Conservation (phyloP, 225 moss, liverwort and hornwort species). For the Ulota crispa region DNA sequence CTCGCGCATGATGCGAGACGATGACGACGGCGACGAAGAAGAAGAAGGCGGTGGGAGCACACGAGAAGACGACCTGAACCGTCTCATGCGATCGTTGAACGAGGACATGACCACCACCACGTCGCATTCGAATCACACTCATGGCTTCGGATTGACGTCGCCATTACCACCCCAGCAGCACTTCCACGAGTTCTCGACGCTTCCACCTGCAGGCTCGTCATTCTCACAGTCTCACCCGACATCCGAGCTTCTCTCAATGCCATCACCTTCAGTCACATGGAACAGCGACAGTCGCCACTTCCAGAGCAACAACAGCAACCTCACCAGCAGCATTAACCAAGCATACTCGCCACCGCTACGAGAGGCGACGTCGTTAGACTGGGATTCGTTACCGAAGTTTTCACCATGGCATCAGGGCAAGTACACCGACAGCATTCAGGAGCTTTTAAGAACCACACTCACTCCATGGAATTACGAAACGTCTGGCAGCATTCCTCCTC, state of each 20-base stretch:
- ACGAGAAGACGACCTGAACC: conserved; percentile 32
- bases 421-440: conserved; percentile 34
- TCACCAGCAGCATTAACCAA: background rate
- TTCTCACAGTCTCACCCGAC: conserved; percentile 17
- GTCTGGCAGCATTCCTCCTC: background rate
- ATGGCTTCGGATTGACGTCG: conserved; percentile 4
- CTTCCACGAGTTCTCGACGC: conserved; percentile 12
- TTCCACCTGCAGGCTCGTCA: background rate
- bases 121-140: background rate
- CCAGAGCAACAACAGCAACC: background rate
- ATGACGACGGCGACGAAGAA: conserved; percentile 5
- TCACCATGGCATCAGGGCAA: conserved; percentile 31
- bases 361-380: conserved; percentile 22
- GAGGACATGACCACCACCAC: conserved; percentile 33
- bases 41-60: conserved; percentile 1
- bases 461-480: conserved; percentile 9
- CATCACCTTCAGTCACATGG: conserved; percentile 25
- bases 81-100: conserved; percentile 43
- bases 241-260: conserved; percentile 33
- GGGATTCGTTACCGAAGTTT: conserved; percentile 26
- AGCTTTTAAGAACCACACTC: conserved; percentile 18
- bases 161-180: background rate
- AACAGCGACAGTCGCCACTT: conserved; percentile 5
- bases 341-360: conserved; percentile 7
- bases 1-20: conserved; percentile 26